phyloP scores from a whole-genome alignment of 495 filamentous ascomycete genomes.

The Letharia columbiana region DNA sequence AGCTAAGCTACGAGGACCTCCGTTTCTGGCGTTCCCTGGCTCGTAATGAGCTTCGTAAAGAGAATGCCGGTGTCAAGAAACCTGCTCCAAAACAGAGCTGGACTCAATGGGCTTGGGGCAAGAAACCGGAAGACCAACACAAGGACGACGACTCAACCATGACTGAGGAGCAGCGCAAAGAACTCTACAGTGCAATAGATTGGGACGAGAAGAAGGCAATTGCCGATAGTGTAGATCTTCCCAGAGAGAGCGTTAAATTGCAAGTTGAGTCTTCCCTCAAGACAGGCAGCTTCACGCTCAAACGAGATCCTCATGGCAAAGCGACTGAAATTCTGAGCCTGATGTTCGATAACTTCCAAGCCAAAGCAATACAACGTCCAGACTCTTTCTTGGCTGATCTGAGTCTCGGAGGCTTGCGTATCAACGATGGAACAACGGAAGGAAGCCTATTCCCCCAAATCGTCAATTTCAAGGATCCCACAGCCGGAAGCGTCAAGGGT shows the following conservation, averaged over 20 bases:
- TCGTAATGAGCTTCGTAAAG: conserved; percentile 87
- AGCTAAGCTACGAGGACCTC: conserved; percentile 88
- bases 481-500: conserved; percentile 45
- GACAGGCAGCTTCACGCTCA: conserved; percentile 88
- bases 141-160: conserved; percentile 62
- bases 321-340: conserved; percentile 74
- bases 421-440: conserved; percentile 92
- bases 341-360: conserved; percentile 88
- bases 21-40: conserved; percentile 94
- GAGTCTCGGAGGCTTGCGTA: conserved; percentile 81
- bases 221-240: conserved; percentile 76
- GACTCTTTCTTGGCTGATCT: conserved; percentile 84
- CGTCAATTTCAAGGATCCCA: conserved; percentile 82
- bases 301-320: conserved; percentile 73
- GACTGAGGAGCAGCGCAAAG: conserved; percentile 90
- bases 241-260: conserved; percentile 82
- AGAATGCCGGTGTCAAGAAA: conserved; percentile 77
- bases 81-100: conserved; percentile 60
- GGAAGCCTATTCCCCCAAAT: conserved; percentile 88
- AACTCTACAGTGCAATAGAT: conserved; percentile 93
- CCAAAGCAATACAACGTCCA: conserved; percentile 75
- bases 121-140: conserved; percentile 56
- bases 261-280: conserved; percentile 82
- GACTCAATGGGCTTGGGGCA: conserved; percentile 75
- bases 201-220: conserved; percentile 95